Percentiles rank a stretch among this genome's conserved stretches.
phyloP scores from a whole-genome alignment of 1,284 basidiomycete species.

The Sporisorium graminicola region DNA sequence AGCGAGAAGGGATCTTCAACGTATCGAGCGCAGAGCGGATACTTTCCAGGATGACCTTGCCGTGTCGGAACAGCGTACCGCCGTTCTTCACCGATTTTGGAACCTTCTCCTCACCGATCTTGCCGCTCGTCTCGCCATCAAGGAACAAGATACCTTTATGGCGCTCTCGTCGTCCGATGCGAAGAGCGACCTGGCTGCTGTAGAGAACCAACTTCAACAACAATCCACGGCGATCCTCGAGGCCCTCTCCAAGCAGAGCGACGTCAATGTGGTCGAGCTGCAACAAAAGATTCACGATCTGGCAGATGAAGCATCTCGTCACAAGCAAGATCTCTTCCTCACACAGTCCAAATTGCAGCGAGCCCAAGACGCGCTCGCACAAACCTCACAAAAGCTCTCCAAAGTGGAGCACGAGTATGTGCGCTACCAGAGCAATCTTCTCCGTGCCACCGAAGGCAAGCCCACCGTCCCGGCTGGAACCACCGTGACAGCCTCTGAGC shows the following conservation, averaged over 20 bases:
- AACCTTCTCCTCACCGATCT: constrained; percentile 41
- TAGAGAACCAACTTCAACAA: constrained; percentile 42
- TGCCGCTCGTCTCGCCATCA: constrained; percentile 32
- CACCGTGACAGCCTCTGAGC: constrained; percentile 16
- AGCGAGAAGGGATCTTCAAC: constrained; percentile 48
- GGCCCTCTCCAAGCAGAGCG: constrained; percentile 43
- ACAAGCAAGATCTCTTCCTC: constrained; percentile 53
- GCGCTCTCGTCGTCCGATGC: constrained; percentile 19
- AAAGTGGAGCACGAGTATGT: constrained; percentile 51
- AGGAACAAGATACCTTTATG: constrained; percentile 36
- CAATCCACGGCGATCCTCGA: constrained; percentile 32
- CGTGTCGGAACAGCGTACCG: constrained; percentile 41
- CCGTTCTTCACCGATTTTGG: constrained; percentile 57
- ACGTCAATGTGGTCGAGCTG: constrained; percentile 40
- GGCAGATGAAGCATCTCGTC: constrained; percentile 42
- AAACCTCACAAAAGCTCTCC: constrained; percentile 37
- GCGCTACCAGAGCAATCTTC: constrained; percentile 50
- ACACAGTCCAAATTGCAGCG: constrained; percentile 50
- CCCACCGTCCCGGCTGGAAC: constrained; percentile 28
- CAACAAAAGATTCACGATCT: constrained; percentile 47
- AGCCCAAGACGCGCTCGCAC: constrained; percentile 35
- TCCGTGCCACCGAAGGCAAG: constrained; percentile 52
- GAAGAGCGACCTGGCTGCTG: constrained; percentile 15
- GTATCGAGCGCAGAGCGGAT: constrained; percentile 33
- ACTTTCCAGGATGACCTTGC: constrained; percentile 36